Evolutionary conservation across 148 eudicot genomes (phyloP).

Genomic region (Spergularia bocconei): DNA sequence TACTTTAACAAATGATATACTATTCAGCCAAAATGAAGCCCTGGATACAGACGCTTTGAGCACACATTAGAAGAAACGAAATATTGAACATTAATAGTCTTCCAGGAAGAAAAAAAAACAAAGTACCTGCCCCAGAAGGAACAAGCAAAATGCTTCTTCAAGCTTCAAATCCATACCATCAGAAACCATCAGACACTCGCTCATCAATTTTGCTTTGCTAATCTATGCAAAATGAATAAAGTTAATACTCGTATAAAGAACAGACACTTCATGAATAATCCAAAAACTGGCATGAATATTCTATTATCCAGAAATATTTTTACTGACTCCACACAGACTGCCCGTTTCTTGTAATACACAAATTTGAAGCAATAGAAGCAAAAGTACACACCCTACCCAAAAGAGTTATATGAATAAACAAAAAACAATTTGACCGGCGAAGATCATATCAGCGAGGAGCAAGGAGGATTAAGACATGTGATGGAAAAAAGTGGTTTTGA

Average conservation of each 20-base stretch:
- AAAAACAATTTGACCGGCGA: too few species aligned
- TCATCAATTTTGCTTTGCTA: conserved; percentile 73
- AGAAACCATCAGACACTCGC: conserved; percentile 77
- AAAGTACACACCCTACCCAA: too few species aligned
- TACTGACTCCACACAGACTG: not conserved
- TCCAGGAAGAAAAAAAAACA: not conserved
- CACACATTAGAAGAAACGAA: not conserved
- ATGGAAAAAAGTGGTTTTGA: too few species aligned
- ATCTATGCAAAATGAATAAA: conserved; percentile 53
- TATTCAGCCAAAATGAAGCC: too few species aligned
- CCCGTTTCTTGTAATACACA: not conserved
- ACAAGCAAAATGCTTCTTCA: conserved; percentile 83
- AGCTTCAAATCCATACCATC: conserved; percentile 87
- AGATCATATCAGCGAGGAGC: not conserved
- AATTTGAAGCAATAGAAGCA: not conserved
- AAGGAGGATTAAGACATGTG: too few species aligned
- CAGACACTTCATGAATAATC: not conserved
- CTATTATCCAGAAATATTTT: not conserved
- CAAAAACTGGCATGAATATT: not conserved
- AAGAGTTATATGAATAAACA: too few species aligned
- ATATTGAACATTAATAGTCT: conserved; percentile 1
- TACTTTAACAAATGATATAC: too few species aligned
- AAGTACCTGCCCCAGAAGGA: conserved; percentile 88
- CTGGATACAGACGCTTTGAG: conserved; percentile 36
- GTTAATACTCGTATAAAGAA: conserved; percentile 18